Conservation (phyloP, 2,329 filamentous ascomycete species). For the Mycosphaerella arachidis region DNA sequence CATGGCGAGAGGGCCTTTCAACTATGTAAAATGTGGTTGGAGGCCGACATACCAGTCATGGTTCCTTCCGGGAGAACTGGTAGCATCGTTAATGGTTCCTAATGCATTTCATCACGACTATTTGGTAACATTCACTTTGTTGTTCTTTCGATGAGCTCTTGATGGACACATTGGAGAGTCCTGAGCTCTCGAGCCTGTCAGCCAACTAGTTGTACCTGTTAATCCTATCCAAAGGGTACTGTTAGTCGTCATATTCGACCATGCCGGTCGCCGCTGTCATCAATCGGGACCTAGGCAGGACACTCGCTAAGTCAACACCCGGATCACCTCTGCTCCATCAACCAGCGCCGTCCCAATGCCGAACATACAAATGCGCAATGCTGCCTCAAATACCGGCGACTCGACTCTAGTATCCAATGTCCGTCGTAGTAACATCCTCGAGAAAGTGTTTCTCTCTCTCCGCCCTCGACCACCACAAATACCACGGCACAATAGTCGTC, state of each 20-base stretch:
- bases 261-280: too few species aligned
- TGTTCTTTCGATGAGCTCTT: too few species aligned
- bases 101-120: not conserved
- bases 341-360: not conserved
- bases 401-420: constrained; percentile 34
- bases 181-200: not conserved
- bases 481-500: constrained; percentile 45
- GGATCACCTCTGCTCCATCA: not conserved
- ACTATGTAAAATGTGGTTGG: not conserved
- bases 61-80: not conserved
- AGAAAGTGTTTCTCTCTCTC: constrained; percentile 43
- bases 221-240: too few species aligned
- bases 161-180: too few species aligned
- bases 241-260: not conserved
- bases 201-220: not conserved
- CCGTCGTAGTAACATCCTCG: constrained; percentile 42
- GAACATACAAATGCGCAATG: not conserved
- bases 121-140: too few species aligned
- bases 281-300: not conserved
- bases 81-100: not conserved
- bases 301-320: not conserved
- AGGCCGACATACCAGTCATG: not conserved
- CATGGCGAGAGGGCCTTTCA: not conserved
- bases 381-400: not conserved
- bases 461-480: constrained; percentile 42